Evolutionary conservation across 805 yeast species (phyloP).

Genomic region (Suhomyces vadensis): DNA sequence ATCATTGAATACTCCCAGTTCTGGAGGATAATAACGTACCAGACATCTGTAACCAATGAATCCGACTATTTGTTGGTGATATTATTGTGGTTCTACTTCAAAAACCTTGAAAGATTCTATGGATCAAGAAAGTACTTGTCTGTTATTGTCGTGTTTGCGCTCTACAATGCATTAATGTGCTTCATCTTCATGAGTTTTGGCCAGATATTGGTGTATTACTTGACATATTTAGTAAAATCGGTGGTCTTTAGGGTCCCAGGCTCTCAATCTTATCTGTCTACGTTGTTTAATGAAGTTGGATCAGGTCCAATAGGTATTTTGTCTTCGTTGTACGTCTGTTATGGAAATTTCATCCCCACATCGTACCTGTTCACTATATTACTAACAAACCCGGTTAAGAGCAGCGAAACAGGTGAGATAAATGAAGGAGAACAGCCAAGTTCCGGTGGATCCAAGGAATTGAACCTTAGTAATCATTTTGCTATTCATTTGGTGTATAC

Average conservation of each 20-base stretch:
- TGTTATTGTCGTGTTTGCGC: conserved; percentile 41
- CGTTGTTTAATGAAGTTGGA: conserved; percentile 34
- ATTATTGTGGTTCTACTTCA: conserved; percentile 51
- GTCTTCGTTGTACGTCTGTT: conserved; percentile 42
- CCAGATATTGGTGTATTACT: conserved; percentile 26
- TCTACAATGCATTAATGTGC: conserved; percentile 49
- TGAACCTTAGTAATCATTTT: conserved; percentile 38
- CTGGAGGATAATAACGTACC: conserved; percentile 54
- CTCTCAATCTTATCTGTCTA: conserved; percentile 18
- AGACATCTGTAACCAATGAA: conserved; percentile 56
- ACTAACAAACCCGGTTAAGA: conserved; percentile 21
- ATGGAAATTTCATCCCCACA: conserved; percentile 34
- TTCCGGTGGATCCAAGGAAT: conserved; percentile 12
- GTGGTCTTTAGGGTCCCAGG: neutral
- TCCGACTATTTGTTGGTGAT: conserved; percentile 52
- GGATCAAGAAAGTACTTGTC: conserved; percentile 58
- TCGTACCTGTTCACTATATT: conserved; percentile 38
- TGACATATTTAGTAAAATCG: conserved; percentile 8
- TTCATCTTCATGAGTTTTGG: conserved; percentile 44
- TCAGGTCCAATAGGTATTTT: conserved; percentile 45
- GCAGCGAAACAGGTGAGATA: conserved; percentile 1
- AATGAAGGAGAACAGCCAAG: neutral
- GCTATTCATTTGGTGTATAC: conserved; percentile 40
- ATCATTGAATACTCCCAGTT: conserved; percentile 55
- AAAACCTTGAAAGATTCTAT: conserved; percentile 56